Percentiles rank a stretch among this genome's conserved stretches.
These are phyloP conservation scores for Coccomyxa sp. DNA, from an alignment of 139 green algal genomes.

Conservation along the genomic window DNA sequence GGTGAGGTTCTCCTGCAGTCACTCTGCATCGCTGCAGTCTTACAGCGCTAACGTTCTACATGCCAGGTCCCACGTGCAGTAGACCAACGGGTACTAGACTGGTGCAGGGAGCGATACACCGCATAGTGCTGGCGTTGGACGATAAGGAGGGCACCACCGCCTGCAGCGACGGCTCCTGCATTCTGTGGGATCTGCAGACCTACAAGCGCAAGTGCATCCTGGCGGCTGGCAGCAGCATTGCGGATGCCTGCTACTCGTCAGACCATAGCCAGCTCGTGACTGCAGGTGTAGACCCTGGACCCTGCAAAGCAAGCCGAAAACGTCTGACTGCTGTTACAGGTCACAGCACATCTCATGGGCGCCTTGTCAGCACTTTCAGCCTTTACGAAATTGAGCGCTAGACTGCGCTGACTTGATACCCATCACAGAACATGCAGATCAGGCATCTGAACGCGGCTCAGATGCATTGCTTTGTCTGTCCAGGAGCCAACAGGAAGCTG, in stretches of 20 bases:
- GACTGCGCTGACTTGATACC: neutral
- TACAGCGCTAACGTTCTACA: no score
- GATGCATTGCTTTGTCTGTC: neutral
- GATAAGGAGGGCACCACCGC: slow-evolving; percentile 69
- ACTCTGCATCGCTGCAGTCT: no score
- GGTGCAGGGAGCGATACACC: slow-evolving; percentile 64
- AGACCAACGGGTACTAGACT: no score
- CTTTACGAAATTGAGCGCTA: neutral
- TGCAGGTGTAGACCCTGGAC: slow-evolving; percentile 8
- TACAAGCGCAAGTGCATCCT: slow-evolving; percentile 63
- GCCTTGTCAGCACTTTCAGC: neutral
- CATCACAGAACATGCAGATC: neutral
- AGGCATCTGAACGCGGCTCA: neutral
- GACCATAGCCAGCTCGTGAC: slow-evolving; percentile 70
- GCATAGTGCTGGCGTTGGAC: slow-evolving; percentile 48
- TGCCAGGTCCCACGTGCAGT: no score
- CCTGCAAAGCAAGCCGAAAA: neutral
- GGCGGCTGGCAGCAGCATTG: slow-evolving; percentile 83
- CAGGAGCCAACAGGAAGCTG: slow-evolving; percentile 84
- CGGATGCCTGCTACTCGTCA: slow-evolving; percentile 66
- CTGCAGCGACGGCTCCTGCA: slow-evolving; percentile 72
- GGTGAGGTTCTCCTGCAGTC: neutral
- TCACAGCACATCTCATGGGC: neutral
- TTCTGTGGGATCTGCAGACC: slow-evolving; percentile 81
- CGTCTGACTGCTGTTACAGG: neutral